These are phyloP conservation scores for Fusarium nygamai DNA, from an alignment of 2,329 filamentous ascomycete species.

Conservation along the genomic window DNA sequence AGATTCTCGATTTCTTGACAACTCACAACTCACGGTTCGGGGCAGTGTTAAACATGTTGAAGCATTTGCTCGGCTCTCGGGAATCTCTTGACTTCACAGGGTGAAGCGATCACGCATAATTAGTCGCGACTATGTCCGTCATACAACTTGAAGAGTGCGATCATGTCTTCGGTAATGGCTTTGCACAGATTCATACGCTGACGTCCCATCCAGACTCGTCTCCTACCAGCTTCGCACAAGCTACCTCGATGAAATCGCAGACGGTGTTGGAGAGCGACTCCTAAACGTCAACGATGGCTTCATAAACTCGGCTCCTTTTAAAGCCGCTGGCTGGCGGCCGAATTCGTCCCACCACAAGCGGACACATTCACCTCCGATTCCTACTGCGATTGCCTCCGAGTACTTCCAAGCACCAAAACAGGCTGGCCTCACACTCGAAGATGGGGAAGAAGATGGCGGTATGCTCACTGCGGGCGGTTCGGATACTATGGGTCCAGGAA, in stretches of 20 bases:
- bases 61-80: background rate
- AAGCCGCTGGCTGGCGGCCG: conserved; percentile 81
- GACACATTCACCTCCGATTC: conserved; percentile 87
- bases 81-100: background rate
- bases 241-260: conserved; percentile 82
- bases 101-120: conserved; percentile 4
- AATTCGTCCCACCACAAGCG: conserved; percentile 81
- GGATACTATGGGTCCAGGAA: conserved; percentile 74
- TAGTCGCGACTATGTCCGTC: conserved; percentile 47
- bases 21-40: background rate
- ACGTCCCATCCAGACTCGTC: conserved; percentile 68
- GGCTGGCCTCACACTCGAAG: conserved; percentile 71
- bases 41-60: conserved; percentile 32
- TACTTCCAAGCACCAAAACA: conserved; percentile 81
- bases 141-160: conserved; percentile 53
- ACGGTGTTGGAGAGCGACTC: conserved; percentile 85
- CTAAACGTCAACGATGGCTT: conserved; percentile 84
- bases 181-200: conserved; percentile 14
- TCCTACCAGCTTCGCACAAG: conserved; percentile 84
- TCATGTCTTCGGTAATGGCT: background rate
- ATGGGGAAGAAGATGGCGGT: conserved; percentile 77
- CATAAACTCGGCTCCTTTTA: conserved; percentile 83
- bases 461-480: conserved; percentile 75
- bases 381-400: conserved; percentile 82
- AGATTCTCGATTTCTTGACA: background rate